Evolutionary conservation across 179 eudicot species (phyloP).

Genomic region (Heliamphora pulchella): DNA sequence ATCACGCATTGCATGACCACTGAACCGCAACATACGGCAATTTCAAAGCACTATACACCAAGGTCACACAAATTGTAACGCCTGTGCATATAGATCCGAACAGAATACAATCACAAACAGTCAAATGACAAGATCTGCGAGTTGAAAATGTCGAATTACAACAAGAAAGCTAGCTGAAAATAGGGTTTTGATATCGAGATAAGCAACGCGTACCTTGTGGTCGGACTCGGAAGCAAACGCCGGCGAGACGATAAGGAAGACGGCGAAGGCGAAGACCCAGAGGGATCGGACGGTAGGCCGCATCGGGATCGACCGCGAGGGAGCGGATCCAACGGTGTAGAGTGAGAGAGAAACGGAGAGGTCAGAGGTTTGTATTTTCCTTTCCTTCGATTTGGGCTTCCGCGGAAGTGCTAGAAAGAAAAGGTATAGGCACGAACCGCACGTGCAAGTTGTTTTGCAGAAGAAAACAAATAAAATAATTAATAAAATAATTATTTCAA

Average conservation of each 20-base stretch:
- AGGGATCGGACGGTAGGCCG: slow-evolving; percentile 37
- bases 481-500: no score
- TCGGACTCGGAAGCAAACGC: slow-evolving; percentile 58
- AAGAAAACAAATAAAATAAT: no score
- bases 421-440: no score
- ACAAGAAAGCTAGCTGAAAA: slow-evolving; percentile 4
- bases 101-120: background rate
- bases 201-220: slow-evolving; percentile 42
- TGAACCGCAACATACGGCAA: background rate
- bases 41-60: background rate
- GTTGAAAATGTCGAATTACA: background rate
- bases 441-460: no score
- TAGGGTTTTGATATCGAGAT: background rate
- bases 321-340: slow-evolving; percentile 11
- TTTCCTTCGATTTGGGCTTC: background rate
- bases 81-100: background rate
- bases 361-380: no score
- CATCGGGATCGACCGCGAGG: slow-evolving; percentile 33
- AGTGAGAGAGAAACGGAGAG: background rate
- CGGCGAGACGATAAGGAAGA: slow-evolving; percentile 33
- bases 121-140: background rate
- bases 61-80: background rate
- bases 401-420: background rate
- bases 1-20: background rate
- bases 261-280: slow-evolving; percentile 28